A percentile compares a stretch with the other conserved stretches of the same genome.
Conservation (phyloP, 2,329 filamentous ascomycete species). For the Aspergillus fumigatiaffinis region DNA sequence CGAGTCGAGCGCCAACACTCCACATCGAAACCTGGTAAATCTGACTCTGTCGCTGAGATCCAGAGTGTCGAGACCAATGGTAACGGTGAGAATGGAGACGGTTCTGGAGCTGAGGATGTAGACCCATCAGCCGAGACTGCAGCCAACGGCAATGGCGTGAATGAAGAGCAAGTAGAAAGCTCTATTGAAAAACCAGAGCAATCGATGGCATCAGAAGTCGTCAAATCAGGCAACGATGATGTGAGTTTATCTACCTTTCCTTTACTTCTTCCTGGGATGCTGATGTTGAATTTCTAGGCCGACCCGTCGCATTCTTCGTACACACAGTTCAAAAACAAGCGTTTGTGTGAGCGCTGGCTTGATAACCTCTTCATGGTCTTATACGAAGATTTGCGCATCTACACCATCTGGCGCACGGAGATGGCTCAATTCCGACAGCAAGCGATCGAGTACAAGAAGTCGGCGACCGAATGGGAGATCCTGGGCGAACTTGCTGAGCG, state of each 20-base stretch:
- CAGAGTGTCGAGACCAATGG: slow-evolving; percentile 39
- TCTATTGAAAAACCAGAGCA: slow-evolving; percentile 75
- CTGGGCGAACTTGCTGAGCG: slow-evolving; percentile 88
- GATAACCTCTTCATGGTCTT: slow-evolving; percentile 99
- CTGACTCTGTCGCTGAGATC: slow-evolving; percentile 32
- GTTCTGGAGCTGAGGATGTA: slow-evolving; percentile 25
- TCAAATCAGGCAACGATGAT: slow-evolving; percentile 71
- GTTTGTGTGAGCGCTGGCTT: slow-evolving; percentile 93
- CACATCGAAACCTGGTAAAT: slow-evolving; percentile 13
- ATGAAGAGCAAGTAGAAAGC: slow-evolving; percentile 25
- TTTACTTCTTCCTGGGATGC: background rate
- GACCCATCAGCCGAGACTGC: slow-evolving; percentile 21
- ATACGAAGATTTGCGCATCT: slow-evolving; percentile 95
- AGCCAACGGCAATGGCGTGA: slow-evolving; percentile 29
- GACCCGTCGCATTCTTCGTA: slow-evolving; percentile 68
- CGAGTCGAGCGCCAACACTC: slow-evolving; percentile 62
- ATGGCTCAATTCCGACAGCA: slow-evolving; percentile 94
- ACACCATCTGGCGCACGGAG: slow-evolving; percentile 98
- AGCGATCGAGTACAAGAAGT: slow-evolving; percentile 93
- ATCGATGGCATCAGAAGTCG: slow-evolving; percentile 70
- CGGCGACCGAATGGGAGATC: slow-evolving; percentile 96
- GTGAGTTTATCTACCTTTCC: slow-evolving; percentile 41
- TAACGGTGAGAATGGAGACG: slow-evolving; percentile 24
- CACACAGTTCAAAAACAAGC: slow-evolving; percentile 93
- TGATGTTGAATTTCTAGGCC: slow-evolving; percentile 42